These are phyloP conservation scores for Tilletia caries DNA, from an alignment of 1,284 basidiomycete genomes.

Conservation along the genomic window DNA sequence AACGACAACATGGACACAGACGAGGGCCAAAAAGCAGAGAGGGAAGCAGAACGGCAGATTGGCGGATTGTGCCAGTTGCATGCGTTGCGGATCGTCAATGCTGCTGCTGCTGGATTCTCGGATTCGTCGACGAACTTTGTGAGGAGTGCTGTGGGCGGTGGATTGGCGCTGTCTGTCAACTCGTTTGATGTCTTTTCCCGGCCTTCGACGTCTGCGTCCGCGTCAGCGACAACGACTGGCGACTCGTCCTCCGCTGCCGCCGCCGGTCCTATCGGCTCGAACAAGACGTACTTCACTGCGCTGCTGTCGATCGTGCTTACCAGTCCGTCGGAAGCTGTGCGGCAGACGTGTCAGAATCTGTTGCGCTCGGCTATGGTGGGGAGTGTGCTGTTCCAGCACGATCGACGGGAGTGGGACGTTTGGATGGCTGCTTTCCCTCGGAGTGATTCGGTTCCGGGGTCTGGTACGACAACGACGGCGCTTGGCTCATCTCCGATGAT, in stretches of 20 bases:
- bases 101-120: conserved; percentile 56
- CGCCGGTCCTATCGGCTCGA: not conserved
- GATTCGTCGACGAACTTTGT: conserved; percentile 65
- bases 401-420: conserved; percentile 67
- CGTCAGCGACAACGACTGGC: too few species aligned
- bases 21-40: conserved; percentile 56
- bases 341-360: conserved; percentile 25
- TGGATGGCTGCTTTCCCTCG: conserved; percentile 63
- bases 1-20: conserved; percentile 36
- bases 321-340: conserved; percentile 27
- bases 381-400: conserved; percentile 78
- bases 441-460: not conserved
- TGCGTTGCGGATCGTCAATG: conserved; percentile 61
- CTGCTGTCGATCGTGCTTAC: conserved; percentile 30
- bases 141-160: conserved; percentile 16
- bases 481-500: too few species aligned
- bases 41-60: conserved; percentile 57
- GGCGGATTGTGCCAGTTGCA: conserved; percentile 67
- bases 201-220: conserved; percentile 65
- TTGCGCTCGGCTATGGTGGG: conserved; percentile 57
- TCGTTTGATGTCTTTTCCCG: conserved; percentile 59
- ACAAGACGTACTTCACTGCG: conserved; percentile 31
- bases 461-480: conserved; percentile 52
- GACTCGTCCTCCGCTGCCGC: conserved; percentile 59
- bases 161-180: conserved; percentile 32